These are phyloP conservation scores for Poterioochromonas sp. DNA, from an alignment of 352 stramenopile genomes.

Conservation along the genomic window DNA sequence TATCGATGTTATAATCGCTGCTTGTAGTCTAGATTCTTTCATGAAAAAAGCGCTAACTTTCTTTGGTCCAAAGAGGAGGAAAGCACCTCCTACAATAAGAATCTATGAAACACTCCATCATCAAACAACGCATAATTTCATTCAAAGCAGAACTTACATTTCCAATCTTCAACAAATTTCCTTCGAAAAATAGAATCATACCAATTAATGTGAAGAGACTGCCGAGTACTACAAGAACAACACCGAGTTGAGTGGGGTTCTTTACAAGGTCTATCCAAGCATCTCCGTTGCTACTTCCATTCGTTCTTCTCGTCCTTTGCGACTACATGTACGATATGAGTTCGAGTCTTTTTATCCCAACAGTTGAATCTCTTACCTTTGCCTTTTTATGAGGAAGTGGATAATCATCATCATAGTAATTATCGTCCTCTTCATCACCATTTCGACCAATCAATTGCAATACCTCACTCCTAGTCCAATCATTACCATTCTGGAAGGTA, in stretches of 20 bases:
- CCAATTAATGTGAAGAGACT: constrained; percentile 14
- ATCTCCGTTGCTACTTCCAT: no score
- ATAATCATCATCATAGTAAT: no score
- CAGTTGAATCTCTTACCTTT: no score
- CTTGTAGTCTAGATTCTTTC: neutral
- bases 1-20: neutral
- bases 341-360: no score
- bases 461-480: no score
- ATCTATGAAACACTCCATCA: neutral
- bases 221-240: neutral
- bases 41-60: neutral
- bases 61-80: neutral
- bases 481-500: no score
- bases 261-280: no score
- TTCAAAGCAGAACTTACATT: neutral
- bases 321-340: no score
- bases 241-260: neutral
- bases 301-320: no score
- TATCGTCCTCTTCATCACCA: no score
- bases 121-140: neutral
- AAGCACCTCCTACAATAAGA: neutral
- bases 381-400: no score
- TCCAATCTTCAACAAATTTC: neutral
- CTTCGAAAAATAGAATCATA: constrained; percentile 27
- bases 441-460: no score